phyloP scores from a whole-genome alignment of 2,329 filamentous ascomycete genomes.

The Calonectria multiphialidica region DNA sequence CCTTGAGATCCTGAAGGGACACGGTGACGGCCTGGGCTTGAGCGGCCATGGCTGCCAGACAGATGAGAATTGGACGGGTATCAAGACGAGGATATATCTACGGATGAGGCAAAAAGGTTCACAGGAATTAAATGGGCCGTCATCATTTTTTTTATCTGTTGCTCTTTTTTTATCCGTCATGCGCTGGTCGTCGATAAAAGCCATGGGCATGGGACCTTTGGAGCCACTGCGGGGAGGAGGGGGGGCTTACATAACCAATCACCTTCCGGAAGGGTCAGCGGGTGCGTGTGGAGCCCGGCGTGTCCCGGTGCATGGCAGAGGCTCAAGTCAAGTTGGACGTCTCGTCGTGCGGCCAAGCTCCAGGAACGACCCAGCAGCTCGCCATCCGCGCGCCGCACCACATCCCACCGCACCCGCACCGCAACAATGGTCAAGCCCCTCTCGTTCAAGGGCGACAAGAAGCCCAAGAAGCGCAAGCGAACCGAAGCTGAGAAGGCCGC shows the following conservation, averaged over 20 bases:
- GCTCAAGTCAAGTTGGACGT: constrained; percentile 3
- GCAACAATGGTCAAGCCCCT: constrained; percentile 85
- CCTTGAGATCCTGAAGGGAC: constrained; percentile 70
- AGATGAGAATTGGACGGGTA: not conserved
- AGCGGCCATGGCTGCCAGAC: constrained; percentile 53
- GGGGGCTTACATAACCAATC: constrained; percentile 42
- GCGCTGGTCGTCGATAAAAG: not conserved
- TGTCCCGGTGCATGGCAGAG: constrained; percentile 36
- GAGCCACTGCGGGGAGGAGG: constrained; percentile 30
- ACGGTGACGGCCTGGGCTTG: constrained; percentile 70
- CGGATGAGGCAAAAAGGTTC: not conserved
- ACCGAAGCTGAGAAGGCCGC: constrained; percentile 63
- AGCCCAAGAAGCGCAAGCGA: constrained; percentile 91
- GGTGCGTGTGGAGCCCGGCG: constrained; percentile 49
- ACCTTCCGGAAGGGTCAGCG: constrained; percentile 27
- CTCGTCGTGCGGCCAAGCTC: not conserved
- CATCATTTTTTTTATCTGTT: not conserved
- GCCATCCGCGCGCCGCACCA: too few species aligned
- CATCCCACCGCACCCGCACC: not conserved
- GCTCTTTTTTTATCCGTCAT: not conserved
- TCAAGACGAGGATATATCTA: not conserved
- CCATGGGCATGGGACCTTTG: constrained; percentile 6
- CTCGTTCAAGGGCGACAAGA: constrained; percentile 97
- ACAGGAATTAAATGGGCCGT: not conserved
- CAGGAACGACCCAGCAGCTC: not conserved